Evolutionary conservation across 352 stramenopile species (phyloP).

Genomic region (Albugo laibachii): DNA sequence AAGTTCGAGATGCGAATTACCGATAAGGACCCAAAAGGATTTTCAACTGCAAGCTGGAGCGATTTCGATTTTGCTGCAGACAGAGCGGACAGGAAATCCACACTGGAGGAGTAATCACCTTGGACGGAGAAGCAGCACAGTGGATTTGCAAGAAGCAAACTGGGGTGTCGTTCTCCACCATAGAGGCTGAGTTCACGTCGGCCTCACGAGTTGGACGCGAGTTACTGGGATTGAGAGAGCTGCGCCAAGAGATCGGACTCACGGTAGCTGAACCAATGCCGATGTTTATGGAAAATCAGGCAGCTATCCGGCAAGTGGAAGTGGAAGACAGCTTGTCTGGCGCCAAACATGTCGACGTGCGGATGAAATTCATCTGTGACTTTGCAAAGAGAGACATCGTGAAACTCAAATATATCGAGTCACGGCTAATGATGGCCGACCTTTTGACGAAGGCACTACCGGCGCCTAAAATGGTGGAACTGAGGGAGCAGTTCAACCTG

Average conservation of each 20-base stretch:
- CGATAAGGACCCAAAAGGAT: constrained; percentile 14
- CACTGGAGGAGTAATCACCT: constrained; percentile 1
- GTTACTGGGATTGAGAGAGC: constrained; percentile 3
- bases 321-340: too few species aligned
- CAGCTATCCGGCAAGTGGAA: too few species aligned
- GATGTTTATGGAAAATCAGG: too few species aligned
- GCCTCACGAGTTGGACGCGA: constrained; percentile 1
- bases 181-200: constrained; percentile 9
- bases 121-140: constrained; percentile 4
- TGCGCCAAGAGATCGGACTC: constrained; percentile 3
- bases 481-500: too few species aligned
- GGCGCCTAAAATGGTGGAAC: too few species aligned
- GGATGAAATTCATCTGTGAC: too few species aligned
- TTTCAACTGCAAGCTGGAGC: neutral
- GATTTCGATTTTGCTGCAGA: constrained; percentile 5
- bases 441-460: too few species aligned
- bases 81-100: constrained; percentile 7
- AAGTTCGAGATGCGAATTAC: too few species aligned
- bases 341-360: too few species aligned
- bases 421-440: too few species aligned
- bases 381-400: too few species aligned
- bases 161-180: constrained; percentile 6
- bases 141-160: constrained; percentile 9
- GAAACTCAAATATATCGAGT: too few species aligned
- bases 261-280: neutral